Percentiles rank a stretch among this genome's conserved stretches.
Evolutionary conservation across 2,329 filamentous ascomycete species (phyloP).

Genomic region (Scedosporium apiospermum): DNA sequence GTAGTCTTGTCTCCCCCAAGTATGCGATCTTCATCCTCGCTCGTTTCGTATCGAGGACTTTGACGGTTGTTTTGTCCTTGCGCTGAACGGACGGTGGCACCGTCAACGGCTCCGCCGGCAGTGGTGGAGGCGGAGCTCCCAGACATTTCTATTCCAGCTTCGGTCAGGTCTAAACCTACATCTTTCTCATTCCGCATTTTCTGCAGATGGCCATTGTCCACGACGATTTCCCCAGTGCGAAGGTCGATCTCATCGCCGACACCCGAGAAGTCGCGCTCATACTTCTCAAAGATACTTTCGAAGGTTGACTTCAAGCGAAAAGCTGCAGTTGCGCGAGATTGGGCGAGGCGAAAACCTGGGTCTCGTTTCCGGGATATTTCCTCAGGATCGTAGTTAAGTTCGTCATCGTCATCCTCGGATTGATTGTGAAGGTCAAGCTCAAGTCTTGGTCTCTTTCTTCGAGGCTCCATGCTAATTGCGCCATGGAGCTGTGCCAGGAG

Average conservation of each 20-base stretch:
- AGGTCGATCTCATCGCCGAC: slow-evolving; percentile 87
- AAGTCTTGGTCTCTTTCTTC: slow-evolving; percentile 52
- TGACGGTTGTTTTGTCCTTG: no score
- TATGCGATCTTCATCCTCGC: slow-evolving; percentile 26
- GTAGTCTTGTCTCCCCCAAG: slow-evolving; percentile 11
- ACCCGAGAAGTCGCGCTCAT: slow-evolving; percentile 70
- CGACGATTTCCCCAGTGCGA: slow-evolving; percentile 68
- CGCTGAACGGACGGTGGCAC: slow-evolving; percentile 12
- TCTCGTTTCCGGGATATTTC: slow-evolving; percentile 39
- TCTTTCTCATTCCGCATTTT: slow-evolving; percentile 48
- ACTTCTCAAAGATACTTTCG: slow-evolving; percentile 84
- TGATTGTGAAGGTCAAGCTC: slow-evolving; percentile 24
- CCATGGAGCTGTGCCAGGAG: no score
- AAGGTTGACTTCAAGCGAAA: slow-evolving; percentile 71
- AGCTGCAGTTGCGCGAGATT: slow-evolving; percentile 57
- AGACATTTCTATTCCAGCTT: not conserved
- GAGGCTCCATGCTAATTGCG: slow-evolving; percentile 41
- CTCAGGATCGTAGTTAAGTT: slow-evolving; percentile 36
- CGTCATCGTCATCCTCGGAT: slow-evolving; percentile 32
- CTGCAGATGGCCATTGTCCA: slow-evolving; percentile 79
- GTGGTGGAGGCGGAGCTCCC: slow-evolving; percentile 7
- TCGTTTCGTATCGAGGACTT: slow-evolving; percentile 12
- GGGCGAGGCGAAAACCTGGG: slow-evolving; percentile 46
- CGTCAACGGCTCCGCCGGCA: slow-evolving; percentile 23
- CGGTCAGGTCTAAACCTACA: slow-evolving; percentile 22